phyloP scores from a whole-genome alignment of 257 asterid genomes.

The Przewalskia tangutica region DNA sequence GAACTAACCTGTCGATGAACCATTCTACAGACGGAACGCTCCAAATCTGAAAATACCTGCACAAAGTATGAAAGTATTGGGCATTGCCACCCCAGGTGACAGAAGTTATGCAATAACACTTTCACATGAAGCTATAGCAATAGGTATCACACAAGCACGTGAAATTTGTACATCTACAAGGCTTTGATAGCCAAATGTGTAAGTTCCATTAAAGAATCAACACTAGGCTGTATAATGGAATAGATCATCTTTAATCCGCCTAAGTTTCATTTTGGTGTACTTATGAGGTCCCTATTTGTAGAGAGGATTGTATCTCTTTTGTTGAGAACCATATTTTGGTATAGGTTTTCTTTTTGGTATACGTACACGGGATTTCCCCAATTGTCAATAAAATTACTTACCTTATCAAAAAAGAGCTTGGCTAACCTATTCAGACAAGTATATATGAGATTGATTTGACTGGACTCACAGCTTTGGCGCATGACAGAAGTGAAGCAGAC shows the following conservation, averaged over 20 bases:
- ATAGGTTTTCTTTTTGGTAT: no score
- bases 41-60: constrained; percentile 98
- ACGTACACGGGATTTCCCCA: no score
- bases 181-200: background rate
- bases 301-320: no score
- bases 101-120: background rate
- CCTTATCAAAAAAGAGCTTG: background rate
- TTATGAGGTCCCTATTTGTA: no score
- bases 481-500: no score
- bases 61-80: background rate
- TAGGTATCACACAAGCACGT: background rate
- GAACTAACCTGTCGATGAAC: constrained; percentile 83
- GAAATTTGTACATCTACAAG: constrained; percentile 2
- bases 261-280: no score
- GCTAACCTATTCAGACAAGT: background rate
- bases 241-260: background rate
- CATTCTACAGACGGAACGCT: constrained; percentile 98
- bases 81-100: background rate
- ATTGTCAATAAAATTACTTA: no score
- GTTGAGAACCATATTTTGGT: no score
- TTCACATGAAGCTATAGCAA: background rate
- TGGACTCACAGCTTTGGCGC: no score
- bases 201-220: background rate
- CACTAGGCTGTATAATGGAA: background rate
- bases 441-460: background rate